Percentiles rank a stretch among this genome's conserved stretches.
Conservation (phyloP, 805 yeast species). For the Candida silvatica region DNA sequence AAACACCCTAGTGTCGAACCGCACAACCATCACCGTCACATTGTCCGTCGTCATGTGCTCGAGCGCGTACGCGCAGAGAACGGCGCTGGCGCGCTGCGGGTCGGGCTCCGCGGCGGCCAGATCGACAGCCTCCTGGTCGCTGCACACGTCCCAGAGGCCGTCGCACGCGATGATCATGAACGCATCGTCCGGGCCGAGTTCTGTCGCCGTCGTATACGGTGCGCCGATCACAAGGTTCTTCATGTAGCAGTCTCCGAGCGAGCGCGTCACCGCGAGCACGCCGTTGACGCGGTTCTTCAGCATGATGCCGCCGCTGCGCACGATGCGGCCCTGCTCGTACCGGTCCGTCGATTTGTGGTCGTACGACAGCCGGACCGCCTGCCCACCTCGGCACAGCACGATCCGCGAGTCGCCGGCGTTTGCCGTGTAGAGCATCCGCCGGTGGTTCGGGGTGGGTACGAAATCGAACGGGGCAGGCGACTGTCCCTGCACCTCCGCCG, state of each 20-base stretch:
- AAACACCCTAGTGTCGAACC: slow-evolving; percentile 39
- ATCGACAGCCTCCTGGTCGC: slow-evolving; percentile 78
- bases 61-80: slow-evolving; percentile 65
- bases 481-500: slow-evolving; percentile 1
- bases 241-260: slow-evolving; percentile 90
- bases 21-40: slow-evolving; percentile 85
- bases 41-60: slow-evolving; percentile 80
- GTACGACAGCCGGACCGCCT: slow-evolving; percentile 73
- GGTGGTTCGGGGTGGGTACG: slow-evolving; percentile 39
- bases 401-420: slow-evolving; percentile 93
- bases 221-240: slow-evolving; percentile 81
- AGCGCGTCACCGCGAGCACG: slow-evolving; percentile 87
- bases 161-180: slow-evolving; percentile 90
- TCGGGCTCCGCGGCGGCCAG: slow-evolving; percentile 46
- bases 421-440: slow-evolving; percentile 80
- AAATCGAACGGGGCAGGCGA: slow-evolving; percentile 34
- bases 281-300: slow-evolving; percentile 93
- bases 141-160: slow-evolving; percentile 93
- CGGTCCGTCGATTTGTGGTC: slow-evolving; percentile 90
- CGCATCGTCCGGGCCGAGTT: slow-evolving; percentile 56
- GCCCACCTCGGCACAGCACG: slow-evolving; percentile 66
- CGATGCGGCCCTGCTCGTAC: slow-evolving; percentile 68
- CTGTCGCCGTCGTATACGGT: slow-evolving; percentile 89
- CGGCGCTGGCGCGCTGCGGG: slow-evolving; percentile 60
- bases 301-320: slow-evolving; percentile 75